A percentile compares a stretch with the other conserved stretches of the same genome.
Evolutionary conservation across 768 basidiomycete species (phyloP).

Genomic region (Mycena belliarum): DNA sequence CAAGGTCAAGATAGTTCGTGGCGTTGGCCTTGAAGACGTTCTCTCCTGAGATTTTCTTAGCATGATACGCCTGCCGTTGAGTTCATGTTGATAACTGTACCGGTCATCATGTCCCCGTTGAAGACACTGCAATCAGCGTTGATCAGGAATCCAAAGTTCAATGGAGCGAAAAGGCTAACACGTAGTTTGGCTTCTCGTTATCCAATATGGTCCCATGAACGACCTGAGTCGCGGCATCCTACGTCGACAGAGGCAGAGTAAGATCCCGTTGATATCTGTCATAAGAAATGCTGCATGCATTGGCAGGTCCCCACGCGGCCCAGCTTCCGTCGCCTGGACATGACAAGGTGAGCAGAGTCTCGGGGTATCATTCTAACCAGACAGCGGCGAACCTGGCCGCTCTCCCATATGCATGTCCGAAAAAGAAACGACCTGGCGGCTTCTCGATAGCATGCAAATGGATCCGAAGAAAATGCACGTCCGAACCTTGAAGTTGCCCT

Average conservation of each 20-base stretch:
- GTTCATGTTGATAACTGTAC: neutral
- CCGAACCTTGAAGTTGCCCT: slow-evolving; percentile 19
- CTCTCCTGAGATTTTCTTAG: slow-evolving; percentile 11
- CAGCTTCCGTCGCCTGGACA: slow-evolving; percentile 11
- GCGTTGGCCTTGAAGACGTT: slow-evolving; percentile 19
- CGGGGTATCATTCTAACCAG: neutral
- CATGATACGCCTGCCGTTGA: no score
- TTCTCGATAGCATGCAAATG: neutral
- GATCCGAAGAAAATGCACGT: neutral
- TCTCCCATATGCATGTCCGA: slow-evolving; percentile 22
- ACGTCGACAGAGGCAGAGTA: neutral
- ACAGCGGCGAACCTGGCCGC: neutral
- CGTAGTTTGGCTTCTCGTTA: slow-evolving; percentile 15
- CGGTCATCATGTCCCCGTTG: slow-evolving; percentile 16
- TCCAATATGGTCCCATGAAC: slow-evolving; percentile 16
- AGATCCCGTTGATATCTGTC: neutral
- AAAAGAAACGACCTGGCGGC: slow-evolving; percentile 14
- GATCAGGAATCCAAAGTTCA: neutral
- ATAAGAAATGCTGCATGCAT: neutral
- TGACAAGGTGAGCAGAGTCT: neutral
- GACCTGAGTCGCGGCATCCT: slow-evolving; percentile 15
- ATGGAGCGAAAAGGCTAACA: neutral
- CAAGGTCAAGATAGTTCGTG: slow-evolving; percentile 19
- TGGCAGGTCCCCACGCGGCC: slow-evolving; percentile 9
- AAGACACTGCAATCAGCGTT: neutral